A percentile compares a stretch with the other conserved stretches of the same genome.
These are phyloP conservation scores for Candida verbasci DNA, from an alignment of 805 yeast species.

Conservation along the genomic window DNA sequence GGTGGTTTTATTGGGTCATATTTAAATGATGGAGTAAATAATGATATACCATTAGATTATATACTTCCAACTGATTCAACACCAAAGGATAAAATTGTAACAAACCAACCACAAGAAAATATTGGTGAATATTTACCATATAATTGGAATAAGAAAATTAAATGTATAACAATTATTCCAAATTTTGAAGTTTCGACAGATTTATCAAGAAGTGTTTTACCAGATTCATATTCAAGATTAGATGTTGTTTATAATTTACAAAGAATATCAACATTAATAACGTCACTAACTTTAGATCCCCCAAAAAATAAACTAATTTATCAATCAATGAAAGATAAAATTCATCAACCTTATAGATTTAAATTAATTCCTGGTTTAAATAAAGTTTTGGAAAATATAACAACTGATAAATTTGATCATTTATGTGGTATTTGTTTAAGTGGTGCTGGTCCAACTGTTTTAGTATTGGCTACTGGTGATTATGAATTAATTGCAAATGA, in stretches of 20 bases:
- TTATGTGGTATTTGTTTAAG: constrained; percentile 90
- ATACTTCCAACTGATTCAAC: constrained; percentile 70
- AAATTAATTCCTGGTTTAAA: constrained; percentile 86
- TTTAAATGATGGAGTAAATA: constrained; percentile 72
- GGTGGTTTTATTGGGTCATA: constrained; percentile 98
- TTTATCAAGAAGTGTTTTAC: constrained; percentile 84
- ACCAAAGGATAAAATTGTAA: constrained; percentile 49
- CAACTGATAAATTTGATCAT: constrained; percentile 80
- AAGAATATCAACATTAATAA: constrained; percentile 86
- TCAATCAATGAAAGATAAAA: constrained; percentile 93
- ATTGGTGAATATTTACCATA: constrained; percentile 89
- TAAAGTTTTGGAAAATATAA: constrained; percentile 72
- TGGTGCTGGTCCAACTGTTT: constrained; percentile 97
- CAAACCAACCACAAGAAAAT: constrained; percentile 62
- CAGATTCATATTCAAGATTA: constrained; percentile 66
- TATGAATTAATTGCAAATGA: constrained; percentile 78
- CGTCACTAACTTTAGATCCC: constrained; percentile 80
- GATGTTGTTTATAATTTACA: constrained; percentile 93
- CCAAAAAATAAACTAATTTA: constrained; percentile 82
- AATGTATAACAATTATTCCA: constrained; percentile 90
- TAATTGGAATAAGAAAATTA: constrained; percentile 74
- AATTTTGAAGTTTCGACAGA: constrained; percentile 94
- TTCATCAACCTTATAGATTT: constrained; percentile 96
- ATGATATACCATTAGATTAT: constrained; percentile 76
- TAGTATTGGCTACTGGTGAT: constrained; percentile 87